Evolutionary conservation across 257 asterid genomes (phyloP).

Genomic region (Misopates orontium): DNA sequence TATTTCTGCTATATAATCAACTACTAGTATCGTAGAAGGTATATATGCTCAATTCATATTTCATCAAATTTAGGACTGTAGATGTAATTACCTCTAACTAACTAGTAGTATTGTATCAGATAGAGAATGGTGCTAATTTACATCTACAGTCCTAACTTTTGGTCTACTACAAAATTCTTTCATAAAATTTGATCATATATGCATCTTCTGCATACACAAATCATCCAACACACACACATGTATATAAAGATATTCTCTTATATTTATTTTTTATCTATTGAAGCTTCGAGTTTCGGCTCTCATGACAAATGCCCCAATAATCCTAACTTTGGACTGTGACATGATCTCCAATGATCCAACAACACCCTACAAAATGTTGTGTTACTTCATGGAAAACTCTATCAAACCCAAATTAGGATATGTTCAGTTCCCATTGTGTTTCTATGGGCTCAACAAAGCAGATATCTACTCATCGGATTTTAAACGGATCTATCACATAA

Average conservation of each 20-base stretch:
- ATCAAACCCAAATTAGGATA: conserved; percentile 43
- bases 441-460: conserved; percentile 43
- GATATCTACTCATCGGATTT: conserved; percentile 64
- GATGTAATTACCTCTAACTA: too few relatives aligned
- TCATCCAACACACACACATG: too few relatives aligned
- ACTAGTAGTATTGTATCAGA: too few relatives aligned
- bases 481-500: conserved; percentile 32
- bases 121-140: too few relatives aligned
- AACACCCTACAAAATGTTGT: conserved; percentile 49
- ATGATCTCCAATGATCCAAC: conserved; percentile 84
- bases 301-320: conserved; percentile 71
- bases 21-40: too few relatives aligned
- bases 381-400: conserved; percentile 50
- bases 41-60: too few relatives aligned
- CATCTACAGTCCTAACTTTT: too few relatives aligned
- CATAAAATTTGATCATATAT: too few relatives aligned
- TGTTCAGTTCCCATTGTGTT: conserved; percentile 62
- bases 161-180: too few relatives aligned
- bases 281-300: conserved; percentile 74
- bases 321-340: conserved; percentile 79
- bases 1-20: too few relatives aligned
- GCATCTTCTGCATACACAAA: too few relatives aligned
- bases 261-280: neutral
- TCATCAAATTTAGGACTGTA: too few relatives aligned
- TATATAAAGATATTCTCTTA: neutral